Evolutionary conservation across 495 filamentous ascomycete species (phyloP).

Genomic region (Talaromyces stipitatus): DNA sequence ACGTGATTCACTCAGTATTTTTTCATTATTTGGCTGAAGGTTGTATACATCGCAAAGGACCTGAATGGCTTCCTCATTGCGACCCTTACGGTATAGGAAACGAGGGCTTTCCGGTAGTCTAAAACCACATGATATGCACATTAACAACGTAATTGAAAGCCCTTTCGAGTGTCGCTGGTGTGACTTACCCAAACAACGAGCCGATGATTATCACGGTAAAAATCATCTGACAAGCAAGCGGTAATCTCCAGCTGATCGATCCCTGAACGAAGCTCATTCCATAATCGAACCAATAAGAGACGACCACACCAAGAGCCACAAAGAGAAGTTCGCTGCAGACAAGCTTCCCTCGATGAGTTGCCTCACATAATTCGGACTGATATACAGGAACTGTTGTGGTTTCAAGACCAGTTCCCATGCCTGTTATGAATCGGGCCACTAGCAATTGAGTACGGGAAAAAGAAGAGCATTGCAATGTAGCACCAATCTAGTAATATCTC

Average conservation of each 20-base stretch:
- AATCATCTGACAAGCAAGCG: constrained; percentile 33
- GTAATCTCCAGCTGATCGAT: constrained; percentile 35
- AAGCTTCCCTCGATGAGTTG: constrained; percentile 33
- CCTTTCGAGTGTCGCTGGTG: too few species aligned
- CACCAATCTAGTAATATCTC: too few species aligned
- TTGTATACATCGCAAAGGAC: constrained; percentile 45
- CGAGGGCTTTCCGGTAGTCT: constrained; percentile 40
- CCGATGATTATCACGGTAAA: constrained; percentile 22
- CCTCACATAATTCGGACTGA: constrained; percentile 39
- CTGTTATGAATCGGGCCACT: background rate
- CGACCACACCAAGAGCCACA: constrained; percentile 27
- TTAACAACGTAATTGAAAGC: too few species aligned
- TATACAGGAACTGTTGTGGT: background rate
- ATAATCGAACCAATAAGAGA: constrained; percentile 41
- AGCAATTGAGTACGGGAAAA: background rate
- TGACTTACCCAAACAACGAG: too few species aligned
- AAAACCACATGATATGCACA: too few species aligned
- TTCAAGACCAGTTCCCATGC: background rate
- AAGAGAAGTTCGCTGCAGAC: constrained; percentile 38
- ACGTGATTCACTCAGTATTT: constrained; percentile 37
- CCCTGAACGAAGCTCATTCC: constrained; percentile 32
- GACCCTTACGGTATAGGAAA: constrained; percentile 33
- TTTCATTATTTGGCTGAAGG: constrained; percentile 25
- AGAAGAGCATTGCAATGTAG: background rate
- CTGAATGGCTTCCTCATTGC: constrained; percentile 35